phyloP scores from a whole-genome alignment of 2,329 filamentous ascomycete species.

The Plenodomus lindquistii region DNA sequence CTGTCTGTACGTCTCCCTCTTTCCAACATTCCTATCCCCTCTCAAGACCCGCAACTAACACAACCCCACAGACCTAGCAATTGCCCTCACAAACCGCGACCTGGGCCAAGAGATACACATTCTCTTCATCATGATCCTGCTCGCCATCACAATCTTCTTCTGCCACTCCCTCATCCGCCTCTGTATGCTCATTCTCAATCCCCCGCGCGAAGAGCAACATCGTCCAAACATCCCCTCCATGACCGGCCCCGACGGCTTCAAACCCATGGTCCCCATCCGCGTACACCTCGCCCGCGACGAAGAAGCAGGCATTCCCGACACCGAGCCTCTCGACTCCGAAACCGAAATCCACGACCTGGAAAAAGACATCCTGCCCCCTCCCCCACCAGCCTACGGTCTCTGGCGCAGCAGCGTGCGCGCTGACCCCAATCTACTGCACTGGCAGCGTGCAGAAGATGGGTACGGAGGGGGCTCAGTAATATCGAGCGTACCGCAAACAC shows the following conservation, averaged over 20 bases:
- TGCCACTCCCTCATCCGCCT: constrained; percentile 76
- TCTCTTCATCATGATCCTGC: constrained; percentile 75
- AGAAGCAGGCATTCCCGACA: constrained; percentile 62
- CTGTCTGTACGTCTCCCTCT: constrained; percentile 64
- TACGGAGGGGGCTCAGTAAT: constrained; percentile 5
- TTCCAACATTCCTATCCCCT: not conserved
- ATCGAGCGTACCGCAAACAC: constrained; percentile 5
- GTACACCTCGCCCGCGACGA: constrained; percentile 77
- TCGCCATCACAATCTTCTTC: constrained; percentile 77
- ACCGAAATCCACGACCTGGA: constrained; percentile 15
- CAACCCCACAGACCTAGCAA: constrained; percentile 66
- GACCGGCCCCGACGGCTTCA: constrained; percentile 64
- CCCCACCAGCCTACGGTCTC: constrained; percentile 81
- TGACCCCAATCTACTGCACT: constrained; percentile 79
- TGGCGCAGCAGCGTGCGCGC: constrained; percentile 83
- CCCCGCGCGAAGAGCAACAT: constrained; percentile 27
- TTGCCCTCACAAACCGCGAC: constrained; percentile 68
- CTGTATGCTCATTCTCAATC: constrained; percentile 65
- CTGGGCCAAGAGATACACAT: constrained; percentile 75
- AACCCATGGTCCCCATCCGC: constrained; percentile 73
- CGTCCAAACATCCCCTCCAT: constrained; percentile 51
- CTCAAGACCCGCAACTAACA: constrained; percentile 3
- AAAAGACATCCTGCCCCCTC: constrained; percentile 26
- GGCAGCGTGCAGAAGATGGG: constrained; percentile 62
- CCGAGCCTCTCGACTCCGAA: constrained; percentile 45